These are phyloP conservation scores for Teratosphaeriaceae sp. DNA, from an alignment of 2,329 filamentous ascomycete genomes.

Conservation along the genomic window DNA sequence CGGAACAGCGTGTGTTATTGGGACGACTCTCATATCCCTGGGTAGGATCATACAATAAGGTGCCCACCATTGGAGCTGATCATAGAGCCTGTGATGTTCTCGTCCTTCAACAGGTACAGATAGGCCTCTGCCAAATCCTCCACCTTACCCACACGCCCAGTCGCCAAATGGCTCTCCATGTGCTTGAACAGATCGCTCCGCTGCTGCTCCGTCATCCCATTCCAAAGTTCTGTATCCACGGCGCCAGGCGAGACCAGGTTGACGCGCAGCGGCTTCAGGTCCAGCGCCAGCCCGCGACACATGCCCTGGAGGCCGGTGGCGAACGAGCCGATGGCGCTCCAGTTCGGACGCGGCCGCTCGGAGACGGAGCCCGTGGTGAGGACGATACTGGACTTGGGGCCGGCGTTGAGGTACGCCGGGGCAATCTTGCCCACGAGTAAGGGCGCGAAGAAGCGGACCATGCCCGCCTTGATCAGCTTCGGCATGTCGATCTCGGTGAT, in stretches of 20 bases:
- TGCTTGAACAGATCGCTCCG: slow-evolving; percentile 12
- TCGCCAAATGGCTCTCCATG: slow-evolving; percentile 22
- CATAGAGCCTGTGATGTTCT: slow-evolving; percentile 33
- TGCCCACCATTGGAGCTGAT: slow-evolving; percentile 31
- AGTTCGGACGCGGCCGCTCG: slow-evolving; percentile 47
- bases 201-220: slow-evolving; percentile 21
- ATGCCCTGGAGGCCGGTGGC: slow-evolving; percentile 49
- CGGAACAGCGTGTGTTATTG: too few relatives aligned
- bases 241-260: slow-evolving; percentile 55
- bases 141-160: slow-evolving; percentile 30
- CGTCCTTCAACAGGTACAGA: slow-evolving; percentile 42
- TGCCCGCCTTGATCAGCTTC: slow-evolving; percentile 35
- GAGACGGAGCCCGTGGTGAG: slow-evolving; percentile 50
- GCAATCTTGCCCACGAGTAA: slow-evolving; percentile 49
- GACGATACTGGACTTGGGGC: slow-evolving; percentile 44
- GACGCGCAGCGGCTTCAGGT: slow-evolving; percentile 57
- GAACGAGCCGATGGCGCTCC: slow-evolving; percentile 44
- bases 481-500: slow-evolving; percentile 38
- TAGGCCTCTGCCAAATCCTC: slow-evolving; percentile 43
- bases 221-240: slow-evolving; percentile 40
- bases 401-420: slow-evolving; percentile 36
- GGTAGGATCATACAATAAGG: slow-evolving; percentile 17
- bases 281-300: slow-evolving; percentile 52
- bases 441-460: slow-evolving; percentile 46
- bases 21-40: too few relatives aligned